These are phyloP conservation scores for Rhodotorula sp. DNA, from an alignment of 1,284 basidiomycete genomes.

Conservation along the genomic window DNA sequence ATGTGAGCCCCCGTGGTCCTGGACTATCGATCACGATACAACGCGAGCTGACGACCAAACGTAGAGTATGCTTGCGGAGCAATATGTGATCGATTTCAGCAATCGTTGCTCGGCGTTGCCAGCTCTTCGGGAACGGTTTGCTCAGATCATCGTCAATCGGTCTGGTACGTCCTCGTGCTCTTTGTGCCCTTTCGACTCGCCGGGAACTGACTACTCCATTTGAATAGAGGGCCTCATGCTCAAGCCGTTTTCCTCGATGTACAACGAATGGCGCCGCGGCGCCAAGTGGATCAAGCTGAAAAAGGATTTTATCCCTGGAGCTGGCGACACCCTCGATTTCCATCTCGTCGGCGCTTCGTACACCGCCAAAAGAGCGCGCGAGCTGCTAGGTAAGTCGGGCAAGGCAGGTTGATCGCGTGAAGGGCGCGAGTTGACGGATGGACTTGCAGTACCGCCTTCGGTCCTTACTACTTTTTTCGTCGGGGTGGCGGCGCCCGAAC, in stretches of 20 bases:
- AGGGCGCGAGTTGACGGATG: no score
- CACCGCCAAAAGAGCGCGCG: slow-evolving; percentile 72
- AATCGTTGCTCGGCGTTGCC: slow-evolving; percentile 38
- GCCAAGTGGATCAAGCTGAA: slow-evolving; percentile 74
- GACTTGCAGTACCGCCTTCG: slow-evolving; percentile 62
- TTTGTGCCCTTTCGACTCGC: not conserved
- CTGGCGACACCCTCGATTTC: slow-evolving; percentile 78
- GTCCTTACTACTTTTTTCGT: slow-evolving; percentile 77
- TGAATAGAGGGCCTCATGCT: slow-evolving; percentile 65
- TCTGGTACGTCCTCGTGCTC: not conserved
- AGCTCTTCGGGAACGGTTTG: slow-evolving; percentile 19
- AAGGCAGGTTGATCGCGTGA: no score
- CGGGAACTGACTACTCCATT: not conserved
- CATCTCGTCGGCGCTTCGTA: slow-evolving; percentile 71
- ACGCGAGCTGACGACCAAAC: no score
- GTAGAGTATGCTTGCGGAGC: slow-evolving; percentile 61
- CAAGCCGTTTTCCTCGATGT: slow-evolving; percentile 66
- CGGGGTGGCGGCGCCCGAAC: slow-evolving; percentile 53
- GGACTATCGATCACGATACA: no score
- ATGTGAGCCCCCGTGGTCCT: no score
- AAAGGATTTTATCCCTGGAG: slow-evolving; percentile 73
- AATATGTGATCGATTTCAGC: slow-evolving; percentile 53
- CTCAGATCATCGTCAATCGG: slow-evolving; percentile 32
- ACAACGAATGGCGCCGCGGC: slow-evolving; percentile 59
- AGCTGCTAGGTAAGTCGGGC: slow-evolving; percentile 62